Percentiles rank a stretch among this genome's conserved stretches.
These are phyloP conservation scores for Psilocybe sp. DNA, from an alignment of 768 basidiomycete species.

Conservation along the genomic window DNA sequence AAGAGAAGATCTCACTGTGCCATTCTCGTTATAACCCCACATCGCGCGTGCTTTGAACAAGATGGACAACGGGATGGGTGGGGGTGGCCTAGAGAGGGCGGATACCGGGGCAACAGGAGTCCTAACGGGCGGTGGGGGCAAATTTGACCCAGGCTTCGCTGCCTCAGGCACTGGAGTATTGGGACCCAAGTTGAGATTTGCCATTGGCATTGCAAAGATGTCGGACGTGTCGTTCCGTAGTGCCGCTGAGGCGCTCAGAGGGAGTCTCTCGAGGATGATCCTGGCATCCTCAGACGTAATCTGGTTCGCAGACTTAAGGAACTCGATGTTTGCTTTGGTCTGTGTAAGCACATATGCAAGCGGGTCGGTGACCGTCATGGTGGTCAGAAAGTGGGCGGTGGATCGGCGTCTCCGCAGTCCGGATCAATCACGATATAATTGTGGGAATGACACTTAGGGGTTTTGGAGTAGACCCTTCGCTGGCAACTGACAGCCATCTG, in stretches of 20 bases:
- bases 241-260: constrained; percentile 1
- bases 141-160: background rate
- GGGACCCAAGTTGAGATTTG: background rate
- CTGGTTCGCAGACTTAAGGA: constrained; percentile 48
- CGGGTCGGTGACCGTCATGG: constrained; percentile 13
- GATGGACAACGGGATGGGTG: constrained; percentile 17
- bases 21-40: constrained; percentile 66
- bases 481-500: no score
- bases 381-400: background rate
- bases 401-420: no score
- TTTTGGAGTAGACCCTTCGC: no score
- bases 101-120: constrained; percentile 10
- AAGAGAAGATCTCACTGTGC: constrained; percentile 30
- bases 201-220: no score
- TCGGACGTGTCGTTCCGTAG: background rate
- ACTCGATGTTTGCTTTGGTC: constrained; percentile 52
- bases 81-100: constrained; percentile 12
- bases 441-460: no score
- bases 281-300: constrained; percentile 44
- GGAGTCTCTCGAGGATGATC: constrained; percentile 34
- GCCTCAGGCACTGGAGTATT: background rate
- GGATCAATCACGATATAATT: no score
- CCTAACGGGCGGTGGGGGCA: constrained; percentile 8
- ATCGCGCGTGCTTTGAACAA: constrained; percentile 47
- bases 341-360: constrained; percentile 53